phyloP scores from a whole-genome alignment of 345 rosid species.

The Draba incana region DNA sequence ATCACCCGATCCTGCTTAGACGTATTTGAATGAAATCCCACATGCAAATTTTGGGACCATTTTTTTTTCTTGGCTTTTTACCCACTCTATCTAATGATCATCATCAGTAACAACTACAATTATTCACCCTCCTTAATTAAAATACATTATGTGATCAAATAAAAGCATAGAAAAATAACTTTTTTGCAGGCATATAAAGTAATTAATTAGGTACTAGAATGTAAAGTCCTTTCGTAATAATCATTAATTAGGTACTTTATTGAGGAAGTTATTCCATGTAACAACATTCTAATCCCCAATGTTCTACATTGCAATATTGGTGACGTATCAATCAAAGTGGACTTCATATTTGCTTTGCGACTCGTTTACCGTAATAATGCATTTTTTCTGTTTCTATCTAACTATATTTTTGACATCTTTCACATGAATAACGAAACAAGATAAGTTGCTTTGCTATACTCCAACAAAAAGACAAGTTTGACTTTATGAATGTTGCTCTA shows the following conservation, averaged over 20 bases:
- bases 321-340: neutral
- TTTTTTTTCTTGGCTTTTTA: conserved; percentile 23
- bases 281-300: neutral
- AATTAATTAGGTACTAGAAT: no score
- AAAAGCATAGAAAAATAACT: neutral
- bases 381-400: no score
- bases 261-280: neutral
- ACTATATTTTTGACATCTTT: no score
- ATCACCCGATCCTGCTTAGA: conserved; percentile 36
- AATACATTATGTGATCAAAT: neutral
- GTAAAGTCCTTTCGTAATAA: no score
- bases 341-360: no score
- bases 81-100: conserved; percentile 36
- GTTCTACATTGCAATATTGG: neutral
- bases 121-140: conserved; percentile 1
- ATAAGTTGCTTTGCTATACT: no score
- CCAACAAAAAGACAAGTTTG: no score
- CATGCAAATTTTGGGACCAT: conserved; percentile 44
- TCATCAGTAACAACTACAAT: conserved; percentile 24
- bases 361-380: no score
- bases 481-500: no score
- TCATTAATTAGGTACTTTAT: neutral
- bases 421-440: no score
- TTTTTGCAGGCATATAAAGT: neutral
- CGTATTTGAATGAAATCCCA: conserved; percentile 39